These are phyloP conservation scores for Syzygium oleosum DNA, from an alignment of 345 rosid genomes.

Conservation along the genomic window DNA sequence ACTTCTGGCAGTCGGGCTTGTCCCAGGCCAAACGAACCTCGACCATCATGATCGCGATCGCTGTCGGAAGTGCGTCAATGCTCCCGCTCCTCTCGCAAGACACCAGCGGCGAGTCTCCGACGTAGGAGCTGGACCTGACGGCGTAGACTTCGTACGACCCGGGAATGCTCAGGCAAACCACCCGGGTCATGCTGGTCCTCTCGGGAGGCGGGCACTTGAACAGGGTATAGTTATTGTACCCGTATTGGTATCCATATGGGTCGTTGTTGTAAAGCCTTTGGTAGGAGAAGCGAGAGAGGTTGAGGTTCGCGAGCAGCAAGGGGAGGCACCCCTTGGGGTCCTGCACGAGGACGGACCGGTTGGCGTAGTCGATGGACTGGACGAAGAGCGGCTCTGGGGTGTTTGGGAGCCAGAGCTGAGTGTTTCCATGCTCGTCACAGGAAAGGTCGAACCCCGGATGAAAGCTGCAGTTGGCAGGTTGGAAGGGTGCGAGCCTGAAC, in stretches of 20 bases:
- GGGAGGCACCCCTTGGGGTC: not conserved
- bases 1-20: not conserved
- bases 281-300: not conserved
- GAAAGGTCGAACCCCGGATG: not conserved
- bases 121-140: not conserved
- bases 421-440: not conserved
- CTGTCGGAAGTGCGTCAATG: not conserved
- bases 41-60: rapidly evolving
- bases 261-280: not conserved
- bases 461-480: not conserved
- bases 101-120: not conserved
- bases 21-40: not conserved
- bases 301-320: not conserved
- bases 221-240: not conserved
- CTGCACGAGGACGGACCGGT: not conserved
- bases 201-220: not conserved
- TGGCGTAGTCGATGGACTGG: not conserved
- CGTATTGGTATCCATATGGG: not conserved
- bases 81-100: not conserved
- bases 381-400: rapidly evolving
- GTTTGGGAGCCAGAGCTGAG: not conserved
- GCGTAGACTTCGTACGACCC: not conserved
- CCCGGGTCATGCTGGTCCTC: not conserved
- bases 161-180: not conserved
- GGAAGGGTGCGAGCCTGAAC: not conserved